These are phyloP conservation scores for Nakazawaea siamensis DNA, from an alignment of 805 yeast genomes.

Conservation along the genomic window DNA sequence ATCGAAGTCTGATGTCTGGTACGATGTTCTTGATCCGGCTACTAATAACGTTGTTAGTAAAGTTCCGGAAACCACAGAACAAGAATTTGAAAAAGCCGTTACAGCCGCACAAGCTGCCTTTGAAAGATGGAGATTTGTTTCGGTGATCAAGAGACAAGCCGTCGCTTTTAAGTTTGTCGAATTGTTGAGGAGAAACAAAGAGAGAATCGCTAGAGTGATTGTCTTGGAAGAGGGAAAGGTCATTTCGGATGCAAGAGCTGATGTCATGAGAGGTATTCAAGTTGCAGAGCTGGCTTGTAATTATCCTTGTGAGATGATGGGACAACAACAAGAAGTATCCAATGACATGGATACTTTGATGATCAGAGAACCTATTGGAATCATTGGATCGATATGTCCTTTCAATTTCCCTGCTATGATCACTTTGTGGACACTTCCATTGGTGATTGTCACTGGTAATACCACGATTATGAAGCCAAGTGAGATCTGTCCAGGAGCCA, in stretches of 20 bases:
- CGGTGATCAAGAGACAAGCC: conserved; percentile 47
- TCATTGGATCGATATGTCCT: conserved; percentile 71
- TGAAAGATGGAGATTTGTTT: conserved; percentile 42
- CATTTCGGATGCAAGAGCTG: conserved; percentile 66
- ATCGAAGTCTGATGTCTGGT: conserved; percentile 48
- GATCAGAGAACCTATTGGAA: conserved; percentile 72
- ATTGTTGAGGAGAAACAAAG: conserved; percentile 57
- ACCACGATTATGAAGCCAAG: conserved; percentile 63
- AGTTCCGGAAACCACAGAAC: conserved; percentile 66
- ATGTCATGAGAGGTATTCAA: conserved; percentile 68
- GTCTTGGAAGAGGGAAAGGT: conserved; percentile 75
- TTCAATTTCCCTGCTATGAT: conserved; percentile 86
- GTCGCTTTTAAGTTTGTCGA: conserved; percentile 63
- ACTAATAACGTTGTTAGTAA: conserved; percentile 57
- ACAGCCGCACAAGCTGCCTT: conserved; percentile 60
- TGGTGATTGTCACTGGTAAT: conserved; percentile 63
- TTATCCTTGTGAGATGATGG: conserved; percentile 56
- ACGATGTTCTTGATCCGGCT: conserved; percentile 69
- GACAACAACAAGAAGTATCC: conserved; percentile 58
- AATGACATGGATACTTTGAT: conserved; percentile 70
- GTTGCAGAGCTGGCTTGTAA: conserved; percentile 73
- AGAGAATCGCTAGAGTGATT: conserved; percentile 54
- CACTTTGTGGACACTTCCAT: conserved; percentile 59
- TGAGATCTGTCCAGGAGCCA: conserved; percentile 76
- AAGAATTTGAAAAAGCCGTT: conserved; percentile 59